Conservation (phyloP, 2,329 filamentous ascomycete species). For the Aspergillus texensis region DNA sequence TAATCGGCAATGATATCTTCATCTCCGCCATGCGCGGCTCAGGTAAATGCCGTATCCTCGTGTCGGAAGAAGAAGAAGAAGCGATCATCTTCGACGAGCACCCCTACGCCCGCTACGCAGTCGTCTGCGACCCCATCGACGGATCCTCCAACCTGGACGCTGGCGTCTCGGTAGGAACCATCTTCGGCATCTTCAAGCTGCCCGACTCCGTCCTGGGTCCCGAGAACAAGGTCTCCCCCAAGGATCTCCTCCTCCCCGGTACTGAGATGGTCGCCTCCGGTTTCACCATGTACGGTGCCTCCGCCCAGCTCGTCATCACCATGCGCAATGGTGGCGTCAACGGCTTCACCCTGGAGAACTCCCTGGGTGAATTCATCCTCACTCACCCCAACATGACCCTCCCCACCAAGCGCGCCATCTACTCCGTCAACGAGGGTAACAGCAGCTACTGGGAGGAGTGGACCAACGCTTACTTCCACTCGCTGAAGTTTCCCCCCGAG, state of each 20-base stretch:
- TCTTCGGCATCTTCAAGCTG: constrained; percentile 92
- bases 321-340: constrained; percentile 93
- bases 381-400: constrained; percentile 94
- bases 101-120: constrained; percentile 79
- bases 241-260: constrained; percentile 86
- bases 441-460: constrained; percentile 92
- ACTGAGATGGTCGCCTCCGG: constrained; percentile 89
- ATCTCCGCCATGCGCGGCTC: constrained; percentile 92
- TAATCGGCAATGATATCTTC: constrained; percentile 98
- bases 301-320: constrained; percentile 92
- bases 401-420: constrained; percentile 79
- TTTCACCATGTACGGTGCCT: constrained; percentile 99
- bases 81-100: constrained; percentile 81
- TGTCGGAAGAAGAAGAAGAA: constrained; percentile 98
- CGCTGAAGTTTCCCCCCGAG: constrained; percentile 75
- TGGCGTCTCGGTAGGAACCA: constrained; percentile 95
- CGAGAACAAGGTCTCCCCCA: constrained; percentile 58
- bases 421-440: constrained; percentile 99
- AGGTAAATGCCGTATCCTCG: constrained; percentile 84
- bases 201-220: constrained; percentile 60
- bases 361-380: constrained; percentile 97
- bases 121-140: constrained; percentile 97
- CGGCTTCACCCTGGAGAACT: constrained; percentile 96
- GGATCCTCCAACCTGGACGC: constrained; percentile 97
- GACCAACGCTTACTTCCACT: constrained; percentile 85